Percentiles rank a stretch among this genome's conserved stretches.
These are phyloP conservation scores for Acrocalymma vagum DNA, from an alignment of 2,329 filamentous ascomycete species.

Conservation along the genomic window DNA sequence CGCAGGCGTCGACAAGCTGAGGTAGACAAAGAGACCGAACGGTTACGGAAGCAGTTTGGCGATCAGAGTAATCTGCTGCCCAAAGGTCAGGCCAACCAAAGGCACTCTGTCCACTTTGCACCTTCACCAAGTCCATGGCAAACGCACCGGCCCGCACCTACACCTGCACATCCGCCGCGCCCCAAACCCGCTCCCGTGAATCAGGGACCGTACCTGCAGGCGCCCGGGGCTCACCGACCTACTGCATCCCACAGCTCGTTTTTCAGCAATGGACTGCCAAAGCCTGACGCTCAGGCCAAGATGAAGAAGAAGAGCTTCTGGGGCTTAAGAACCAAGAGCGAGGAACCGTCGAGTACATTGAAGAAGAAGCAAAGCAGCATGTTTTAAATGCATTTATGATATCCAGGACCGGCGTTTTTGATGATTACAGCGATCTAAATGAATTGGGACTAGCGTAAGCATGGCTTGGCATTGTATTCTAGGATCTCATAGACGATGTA, in stretches of 20 bases:
- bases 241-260: slow-evolving; percentile 43
- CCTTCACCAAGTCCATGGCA: slow-evolving; percentile 25
- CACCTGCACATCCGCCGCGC: slow-evolving; percentile 24
- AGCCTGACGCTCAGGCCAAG: slow-evolving; percentile 33
- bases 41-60: slow-evolving; percentile 74
- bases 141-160: slow-evolving; percentile 21
- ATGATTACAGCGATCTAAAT: slow-evolving; percentile 12
- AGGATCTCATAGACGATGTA: too few species aligned
- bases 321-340: slow-evolving; percentile 42
- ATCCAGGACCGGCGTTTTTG: slow-evolving; percentile 8
- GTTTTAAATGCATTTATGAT: slow-evolving; percentile 40
- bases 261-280: slow-evolving; percentile 41
- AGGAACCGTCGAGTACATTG: slow-evolving; percentile 41
- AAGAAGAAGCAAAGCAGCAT: slow-evolving; percentile 55
- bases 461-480: slow-evolving; percentile 13
- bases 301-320: slow-evolving; percentile 49
- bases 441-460: slow-evolving; percentile 8
- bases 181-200: slow-evolving; percentile 11
- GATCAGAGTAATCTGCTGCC: slow-evolving; percentile 43
- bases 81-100: slow-evolving; percentile 23
- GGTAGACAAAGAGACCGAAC: slow-evolving; percentile 76
- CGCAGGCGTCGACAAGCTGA: slow-evolving; percentile 61
- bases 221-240: slow-evolving; percentile 30
- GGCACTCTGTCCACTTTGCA: slow-evolving; percentile 30
- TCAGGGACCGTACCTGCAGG: slow-evolving; percentile 42